Base-by-base conservation (phyloP, 164 flowering plant species). In the Umbilicus rupestris region DNA sequence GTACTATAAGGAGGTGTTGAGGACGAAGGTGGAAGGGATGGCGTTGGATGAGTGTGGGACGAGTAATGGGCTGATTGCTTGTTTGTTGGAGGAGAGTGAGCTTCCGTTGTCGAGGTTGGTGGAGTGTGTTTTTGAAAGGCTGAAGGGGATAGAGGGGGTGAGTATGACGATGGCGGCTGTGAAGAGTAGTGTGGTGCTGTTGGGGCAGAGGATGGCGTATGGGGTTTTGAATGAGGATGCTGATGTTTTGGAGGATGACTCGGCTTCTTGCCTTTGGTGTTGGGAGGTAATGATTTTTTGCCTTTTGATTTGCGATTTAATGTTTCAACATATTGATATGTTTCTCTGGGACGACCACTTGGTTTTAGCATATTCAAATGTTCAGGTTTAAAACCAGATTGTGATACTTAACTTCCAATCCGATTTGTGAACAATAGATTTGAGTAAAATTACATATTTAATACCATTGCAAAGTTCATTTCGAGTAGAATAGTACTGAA, bases 241-340 rank as follows among this genome's bases (percentile, higher is more conserved):
- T 16, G 90, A 91, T 84, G 80, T 89, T 49, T 73, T 94, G 81
- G 96, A 94, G 73, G 99, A 94, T 72, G 81, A 80, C 16, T 47
- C 81, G 0, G 81, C 69, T 28, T 71, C 82, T 7, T 85, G 88
- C 67, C 86, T 89, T 20, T 91, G 97, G 97, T 94, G 93, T 58
- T 94, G 99, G 99, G 99, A 94, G 99, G 99, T 94, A n/a, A 14
- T 37, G 28, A 12, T 31, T n/a, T 16, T 28, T 20, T 35, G 37
- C 37, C 37, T 35, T 35, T 0, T 35, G 7, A 7, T 35, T 7
- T 35, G 7, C 37, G 0, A 35, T 0, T 35, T 35, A 35, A 35
- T 35, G 37, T 35, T 35, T 35, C 0, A 35, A 50, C 11, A 11
- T 16, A 50, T 50, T 11, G 57, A 11, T 50, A 24, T 50, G 26